Percentiles rank a stretch among this genome's conserved stretches.
phyloP scores from a whole-genome alignment of 768 basidiomycete genomes.

The Pholiota microspora region DNA sequence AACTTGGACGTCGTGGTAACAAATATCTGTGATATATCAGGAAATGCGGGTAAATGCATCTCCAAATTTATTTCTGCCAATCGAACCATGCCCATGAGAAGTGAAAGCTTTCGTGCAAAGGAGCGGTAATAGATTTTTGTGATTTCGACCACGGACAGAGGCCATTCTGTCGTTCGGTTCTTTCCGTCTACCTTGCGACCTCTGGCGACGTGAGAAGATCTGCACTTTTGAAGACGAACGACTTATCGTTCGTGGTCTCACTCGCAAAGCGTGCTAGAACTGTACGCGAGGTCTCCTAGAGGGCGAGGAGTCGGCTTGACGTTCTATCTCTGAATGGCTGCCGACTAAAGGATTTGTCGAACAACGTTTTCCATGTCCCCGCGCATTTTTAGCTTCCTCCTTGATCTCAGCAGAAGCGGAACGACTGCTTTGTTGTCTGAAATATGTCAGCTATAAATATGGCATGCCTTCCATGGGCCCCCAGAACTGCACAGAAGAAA shows the following conservation, averaged over 20 bases:
- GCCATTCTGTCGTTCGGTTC: not conserved
- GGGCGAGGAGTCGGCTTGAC: not conserved
- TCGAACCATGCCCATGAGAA: not conserved
- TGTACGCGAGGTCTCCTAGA: not conserved
- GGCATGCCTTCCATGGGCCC: not conserved
- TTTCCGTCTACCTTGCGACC: not conserved
- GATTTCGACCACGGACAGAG: not conserved
- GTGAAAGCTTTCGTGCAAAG: not conserved
- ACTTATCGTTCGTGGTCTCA: not conserved
- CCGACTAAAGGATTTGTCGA: not conserved
- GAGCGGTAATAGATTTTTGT: not conserved
- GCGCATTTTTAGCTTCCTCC: not conserved
- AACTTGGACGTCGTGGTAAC: not conserved
- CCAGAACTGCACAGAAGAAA: not conserved
- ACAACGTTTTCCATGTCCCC: not conserved
- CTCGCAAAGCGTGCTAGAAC: not conserved
- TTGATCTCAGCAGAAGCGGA: not conserved
- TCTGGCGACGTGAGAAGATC: not conserved
- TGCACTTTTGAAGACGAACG: not conserved
- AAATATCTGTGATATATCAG: not conserved
- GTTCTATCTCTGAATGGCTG: not conserved
- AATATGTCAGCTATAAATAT: not conserved
- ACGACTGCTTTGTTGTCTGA: not conserved
- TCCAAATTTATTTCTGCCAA: not conserved
- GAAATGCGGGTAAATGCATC: not conserved